Base-by-base conservation (phyloP, 768 basidiomycete genomes). In the Naganishia vaughanmartiniae region DNA sequence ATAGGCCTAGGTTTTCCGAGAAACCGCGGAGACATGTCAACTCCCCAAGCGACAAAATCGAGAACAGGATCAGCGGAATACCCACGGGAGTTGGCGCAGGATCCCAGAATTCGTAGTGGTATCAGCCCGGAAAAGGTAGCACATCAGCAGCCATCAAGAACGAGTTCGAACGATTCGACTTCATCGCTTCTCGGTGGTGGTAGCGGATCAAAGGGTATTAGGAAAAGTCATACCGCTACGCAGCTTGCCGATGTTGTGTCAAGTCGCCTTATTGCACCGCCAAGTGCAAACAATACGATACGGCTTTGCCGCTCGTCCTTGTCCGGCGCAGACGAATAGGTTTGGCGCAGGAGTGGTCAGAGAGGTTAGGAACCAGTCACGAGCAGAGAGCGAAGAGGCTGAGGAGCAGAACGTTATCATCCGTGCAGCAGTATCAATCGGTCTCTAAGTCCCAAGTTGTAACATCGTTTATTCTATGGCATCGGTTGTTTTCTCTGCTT, bases 41-140 rank as follows among this genome's bases (percentile, higher is more conserved):
- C 60, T 36, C 17, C 24, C 9, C 42, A 63, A 15, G 4, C 11
- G 34, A 36, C 7, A 1, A 63, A 63, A 15, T 24, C 24, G 17
- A 63, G 60, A 17, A 63, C 60, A 26, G 36, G 39, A 26, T 63
- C 60, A n/a, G 60, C 60, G 3, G 60, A 45, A 45, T 63, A 63
- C 26, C 60, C 60, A 15, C 39, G 26, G 39, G 60, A 63, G 28
- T 36, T 63, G 39, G 60, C 60, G 24, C 39, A 46, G 31, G 60
- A 63, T 46, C 28, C 60, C 4, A 63, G 60, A 34, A 45, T 63
- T 28, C 36, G 60, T 14, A 42, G 24, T 15, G 48, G n/a, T 26
- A 6, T 4, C 48, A 51, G 48, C 24, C 48, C 24, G 2, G n/a
- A 51, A 51, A 51, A 51, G 48, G 48, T 4, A 14, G n/a, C 7